phyloP scores from a whole-genome alignment of 352 stramenopile genomes.

The Blastocystis hominis region DNA sequence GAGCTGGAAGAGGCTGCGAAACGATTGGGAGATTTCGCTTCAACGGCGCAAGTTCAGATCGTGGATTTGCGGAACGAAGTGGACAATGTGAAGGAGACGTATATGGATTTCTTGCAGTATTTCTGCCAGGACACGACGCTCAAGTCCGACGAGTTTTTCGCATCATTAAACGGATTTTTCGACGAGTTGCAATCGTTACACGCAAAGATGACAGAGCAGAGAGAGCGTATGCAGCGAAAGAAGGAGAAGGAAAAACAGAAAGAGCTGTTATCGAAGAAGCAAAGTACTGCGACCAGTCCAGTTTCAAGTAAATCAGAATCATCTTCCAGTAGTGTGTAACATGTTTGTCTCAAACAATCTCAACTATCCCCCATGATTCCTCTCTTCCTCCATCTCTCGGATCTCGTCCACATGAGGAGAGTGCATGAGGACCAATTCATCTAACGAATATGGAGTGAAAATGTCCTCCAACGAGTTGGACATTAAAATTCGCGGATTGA shows the following conservation, averaged over 20 bases:
- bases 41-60: not conserved
- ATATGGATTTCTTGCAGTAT: not conserved
- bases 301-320: not conserved
- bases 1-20: slow-evolving; percentile 18
- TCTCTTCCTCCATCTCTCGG: not conserved
- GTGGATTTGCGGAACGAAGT: not conserved
- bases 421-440: slow-evolving; percentile 10
- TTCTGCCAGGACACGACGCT: slow-evolving; percentile 26
- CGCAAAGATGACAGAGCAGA: not conserved
- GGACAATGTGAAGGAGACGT: not conserved
- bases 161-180: not conserved
- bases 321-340: not conserved
- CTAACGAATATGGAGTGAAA: not conserved
- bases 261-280: not conserved
- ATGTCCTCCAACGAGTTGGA: slow-evolving; percentile 11
- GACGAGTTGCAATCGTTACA: not conserved
- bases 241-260: slow-evolving; percentile 35
- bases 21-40: slow-evolving; percentile 18
- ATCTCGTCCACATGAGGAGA: slow-evolving; percentile 8
- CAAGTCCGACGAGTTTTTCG: slow-evolving; percentile 47
- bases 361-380: not conserved
- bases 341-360: not conserved
- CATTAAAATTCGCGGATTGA: not conserved
- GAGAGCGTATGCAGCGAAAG: not conserved
- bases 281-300: not conserved